Evolutionary conservation across 2,329 filamentous ascomycete species (phyloP), one percentile per base, ranked within the genome.

Genomic region (Ophiocordyceps camponoti-leonardi): DNA sequence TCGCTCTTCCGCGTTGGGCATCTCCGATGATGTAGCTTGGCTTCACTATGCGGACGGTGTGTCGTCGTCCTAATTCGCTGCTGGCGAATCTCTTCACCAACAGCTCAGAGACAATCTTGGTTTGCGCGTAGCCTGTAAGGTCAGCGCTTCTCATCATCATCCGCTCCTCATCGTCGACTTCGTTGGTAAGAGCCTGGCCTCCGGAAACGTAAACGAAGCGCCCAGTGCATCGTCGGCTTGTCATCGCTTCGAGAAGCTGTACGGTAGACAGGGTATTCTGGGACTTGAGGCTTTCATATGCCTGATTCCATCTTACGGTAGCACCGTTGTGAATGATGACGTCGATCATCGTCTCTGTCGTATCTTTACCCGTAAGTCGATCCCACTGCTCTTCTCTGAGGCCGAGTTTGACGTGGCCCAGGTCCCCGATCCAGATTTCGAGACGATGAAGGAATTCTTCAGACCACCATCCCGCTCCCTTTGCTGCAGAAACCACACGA

Each of bases 11-110:
- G 8, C 23, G 19, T 11, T n/a, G 33, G 30, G 35, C 45, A 31
- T 46, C 45, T 31, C 45, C 45, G 31, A 46, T 46, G 41, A 46
- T 46, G 41, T 31, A 46, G 22, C 45, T 43, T 18, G 45, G 45
- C 33, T 46, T 46, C 6, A 46, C 41, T 12, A 46, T 35, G 2
- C 33, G 45, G n/a, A 42, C 23, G 40, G 28, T 13, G 14, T 46
- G 30, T 16, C 18, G 7, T 7, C 40, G 22, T 4, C 22, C 31
- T 3, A 13, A 6, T 30, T 40, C 22, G 13, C 37, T 31, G 4
- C 14, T 5, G 2, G 45, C 41, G 33, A 46, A 46, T 30, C 40
- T 20, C 33, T 43, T 46, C 33, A 46, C 45, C 31, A 46, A n/a
- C 1, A 46, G 45, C 18, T 46, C 45, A 11, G 45, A 46, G 19